These are phyloP conservation scores for Vitis hybrid DNA, from an alignment of 177 flowering plant genomes.

Conservation along the genomic window DNA sequence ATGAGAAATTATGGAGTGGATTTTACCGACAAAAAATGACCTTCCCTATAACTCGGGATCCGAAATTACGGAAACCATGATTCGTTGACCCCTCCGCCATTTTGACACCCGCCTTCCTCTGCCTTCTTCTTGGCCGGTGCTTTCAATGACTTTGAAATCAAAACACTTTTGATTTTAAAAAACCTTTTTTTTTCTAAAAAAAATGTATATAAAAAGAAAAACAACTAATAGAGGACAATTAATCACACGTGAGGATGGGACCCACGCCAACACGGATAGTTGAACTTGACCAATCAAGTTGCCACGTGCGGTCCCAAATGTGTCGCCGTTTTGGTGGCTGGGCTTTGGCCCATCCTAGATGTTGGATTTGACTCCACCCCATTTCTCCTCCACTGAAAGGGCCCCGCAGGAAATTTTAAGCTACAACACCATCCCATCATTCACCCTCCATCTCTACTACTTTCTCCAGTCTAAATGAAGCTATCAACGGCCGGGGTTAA, in stretches of 20 bases:
- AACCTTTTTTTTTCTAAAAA: background rate
- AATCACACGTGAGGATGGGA: conserved; percentile 26
- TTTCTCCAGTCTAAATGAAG: too few species aligned
- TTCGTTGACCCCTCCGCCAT: conserved; percentile 3
- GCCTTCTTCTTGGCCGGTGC: conserved; percentile 1
- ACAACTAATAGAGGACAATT: background rate
- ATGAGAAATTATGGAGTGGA: too few species aligned
- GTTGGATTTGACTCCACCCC: conserved; percentile 16
- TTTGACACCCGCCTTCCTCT: background rate
- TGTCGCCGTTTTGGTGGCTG: conserved; percentile 44
- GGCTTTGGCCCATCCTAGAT: conserved; percentile 8
- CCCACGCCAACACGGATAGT: background rate
- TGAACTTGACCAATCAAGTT: background rate
- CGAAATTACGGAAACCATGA: conserved; percentile 24
- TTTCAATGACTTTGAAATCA: too few species aligned
- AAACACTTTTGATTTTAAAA: too few species aligned
- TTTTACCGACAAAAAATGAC: too few species aligned
- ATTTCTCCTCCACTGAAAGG: background rate
- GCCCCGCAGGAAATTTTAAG: background rate
- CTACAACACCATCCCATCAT: background rate
- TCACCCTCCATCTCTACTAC: too few species aligned
- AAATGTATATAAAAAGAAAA: background rate
- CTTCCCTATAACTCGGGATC: conserved; percentile 16
- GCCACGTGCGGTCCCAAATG: conserved; percentile 35
- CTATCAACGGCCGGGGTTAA: too few species aligned